These are phyloP conservation scores for Acer negundo DNA, from an alignment of 345 rosid species.

Conservation along the genomic window DNA sequence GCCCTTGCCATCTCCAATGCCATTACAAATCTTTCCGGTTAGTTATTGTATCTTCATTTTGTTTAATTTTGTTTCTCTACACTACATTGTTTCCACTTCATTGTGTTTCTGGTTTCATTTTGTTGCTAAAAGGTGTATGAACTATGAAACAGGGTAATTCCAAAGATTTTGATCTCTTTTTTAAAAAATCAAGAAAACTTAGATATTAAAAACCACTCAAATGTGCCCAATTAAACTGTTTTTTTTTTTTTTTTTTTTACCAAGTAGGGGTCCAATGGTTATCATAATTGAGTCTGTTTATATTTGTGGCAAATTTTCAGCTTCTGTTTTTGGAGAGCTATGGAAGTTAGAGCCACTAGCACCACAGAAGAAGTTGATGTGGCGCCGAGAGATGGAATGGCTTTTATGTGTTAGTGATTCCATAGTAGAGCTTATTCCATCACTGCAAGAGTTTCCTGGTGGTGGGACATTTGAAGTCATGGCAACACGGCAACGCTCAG, in stretches of 20 bases:
- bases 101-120: not conserved
- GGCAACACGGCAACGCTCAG: constrained; percentile 51
- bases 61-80: not conserved
- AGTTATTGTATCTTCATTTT: constrained; percentile 9
- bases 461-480: constrained; percentile 38
- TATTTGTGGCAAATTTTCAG: constrained; percentile 20
- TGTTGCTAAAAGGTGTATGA: not conserved
- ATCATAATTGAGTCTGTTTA: not conserved
- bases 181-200: no score
- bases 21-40: constrained; percentile 40
- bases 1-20: constrained; percentile 53
- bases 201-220: not conserved
- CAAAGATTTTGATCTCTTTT: not conserved
- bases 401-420: constrained; percentile 46
- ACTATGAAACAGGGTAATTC: not conserved
- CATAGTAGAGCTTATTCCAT: constrained; percentile 50
- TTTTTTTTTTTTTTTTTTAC: not conserved
- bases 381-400: constrained; percentile 54
- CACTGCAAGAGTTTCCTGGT: constrained; percentile 43
- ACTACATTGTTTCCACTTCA: not conserved
- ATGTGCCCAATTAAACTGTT: not conserved
- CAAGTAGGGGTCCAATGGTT: not conserved
- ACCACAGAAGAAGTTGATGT: constrained; percentile 37
- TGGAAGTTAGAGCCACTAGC: constrained; percentile 50
- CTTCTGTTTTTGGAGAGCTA: constrained; percentile 46